A percentile compares a stretch with the other conserved stretches of the same genome.
These are phyloP conservation scores for Fusarium sp. DNA, from an alignment of 2,329 filamentous ascomycete genomes.

Conservation along the genomic window DNA sequence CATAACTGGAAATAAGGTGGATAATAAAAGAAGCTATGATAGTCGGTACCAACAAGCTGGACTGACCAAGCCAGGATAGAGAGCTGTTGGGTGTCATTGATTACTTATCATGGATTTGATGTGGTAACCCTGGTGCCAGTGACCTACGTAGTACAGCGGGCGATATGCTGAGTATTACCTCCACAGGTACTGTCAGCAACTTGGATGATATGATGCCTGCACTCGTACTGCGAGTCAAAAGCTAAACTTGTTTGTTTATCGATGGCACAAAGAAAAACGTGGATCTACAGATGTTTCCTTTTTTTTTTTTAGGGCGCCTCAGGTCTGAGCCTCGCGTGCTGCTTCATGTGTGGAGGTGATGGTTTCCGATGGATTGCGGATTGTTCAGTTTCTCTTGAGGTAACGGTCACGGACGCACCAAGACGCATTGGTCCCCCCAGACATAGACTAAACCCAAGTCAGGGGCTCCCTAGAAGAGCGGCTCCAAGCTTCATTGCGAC, in stretches of 20 bases:
- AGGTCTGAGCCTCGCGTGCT: constrained; percentile 34
- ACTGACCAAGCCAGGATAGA: constrained; percentile 7
- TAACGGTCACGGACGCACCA: constrained; percentile 13
- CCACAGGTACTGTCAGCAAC: constrained; percentile 5
- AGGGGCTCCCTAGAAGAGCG: constrained; percentile 13
- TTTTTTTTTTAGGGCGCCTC: constrained; percentile 23
- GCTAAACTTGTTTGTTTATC: constrained; percentile 12
- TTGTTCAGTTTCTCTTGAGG: constrained; percentile 2
- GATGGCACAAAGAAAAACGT: constrained; percentile 34
- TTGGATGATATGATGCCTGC: constrained; percentile 27
- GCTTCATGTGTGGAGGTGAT: constrained; percentile 13
- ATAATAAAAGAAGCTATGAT: constrained; percentile 10
- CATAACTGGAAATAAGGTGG: constrained; percentile 28
- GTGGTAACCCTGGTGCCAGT: constrained; percentile 3
- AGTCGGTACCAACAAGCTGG: constrained; percentile 12
- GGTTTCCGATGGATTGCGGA: constrained; percentile 23
- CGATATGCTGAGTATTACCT: constrained; percentile 5
- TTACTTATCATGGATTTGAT: constrained; percentile 19
- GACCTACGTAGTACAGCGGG: not conserved
- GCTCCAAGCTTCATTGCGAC: constrained; percentile 12
- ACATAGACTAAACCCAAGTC: constrained; percentile 24
- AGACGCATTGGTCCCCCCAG: constrained; percentile 21
- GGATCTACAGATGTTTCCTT: constrained; percentile 39
- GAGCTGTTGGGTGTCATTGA: not conserved
- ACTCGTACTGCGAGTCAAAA: constrained; percentile 15